Conservation (phyloP, 1,139 yeast genomes). For the Candida dubliniensis region DNA sequence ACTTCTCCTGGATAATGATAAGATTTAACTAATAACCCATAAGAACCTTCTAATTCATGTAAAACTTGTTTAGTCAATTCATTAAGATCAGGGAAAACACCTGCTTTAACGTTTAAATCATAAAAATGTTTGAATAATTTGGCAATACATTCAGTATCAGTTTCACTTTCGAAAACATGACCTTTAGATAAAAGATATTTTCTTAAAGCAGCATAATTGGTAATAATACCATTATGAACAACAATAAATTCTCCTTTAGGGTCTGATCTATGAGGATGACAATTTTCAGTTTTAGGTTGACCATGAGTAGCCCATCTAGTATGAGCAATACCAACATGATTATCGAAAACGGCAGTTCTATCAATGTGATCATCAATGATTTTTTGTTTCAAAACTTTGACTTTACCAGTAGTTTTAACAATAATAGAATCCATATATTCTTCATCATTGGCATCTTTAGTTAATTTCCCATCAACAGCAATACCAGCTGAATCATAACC, state of each 20-base stretch:
- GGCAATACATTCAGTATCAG: slow-evolving; percentile 98
- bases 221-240: slow-evolving; percentile 97
- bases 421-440: slow-evolving; percentile 34
- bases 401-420: slow-evolving; percentile 90
- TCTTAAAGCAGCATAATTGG: slow-evolving; percentile 89
- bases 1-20: slow-evolving; percentile 93
- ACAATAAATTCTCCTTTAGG: slow-evolving; percentile 78
- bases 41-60: slow-evolving; percentile 94
- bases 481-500: slow-evolving; percentile 98
- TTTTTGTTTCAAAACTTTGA: slow-evolving; percentile 71
- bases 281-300: slow-evolving; percentile 78
- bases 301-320: slow-evolving; percentile 99
- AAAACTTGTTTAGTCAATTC: slow-evolving; percentile 91
- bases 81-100: slow-evolving; percentile 67
- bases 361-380: slow-evolving; percentile 58
- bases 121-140: slow-evolving; percentile 89
- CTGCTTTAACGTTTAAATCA: slow-evolving; percentile 65
- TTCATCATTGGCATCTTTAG: slow-evolving; percentile 27
- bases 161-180: slow-evolving; percentile 81
- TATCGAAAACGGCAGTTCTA: slow-evolving; percentile 64
- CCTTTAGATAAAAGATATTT: slow-evolving; percentile 81
- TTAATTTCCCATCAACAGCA: slow-evolving; percentile 87
- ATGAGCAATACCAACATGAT: slow-evolving; percentile 97
- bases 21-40: slow-evolving; percentile 91
- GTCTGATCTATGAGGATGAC: slow-evolving; percentile 97